Evolutionary conservation across 371 early-diverging fungal species (phyloP).

Genomic region (Haplosporangium sp.): DNA sequence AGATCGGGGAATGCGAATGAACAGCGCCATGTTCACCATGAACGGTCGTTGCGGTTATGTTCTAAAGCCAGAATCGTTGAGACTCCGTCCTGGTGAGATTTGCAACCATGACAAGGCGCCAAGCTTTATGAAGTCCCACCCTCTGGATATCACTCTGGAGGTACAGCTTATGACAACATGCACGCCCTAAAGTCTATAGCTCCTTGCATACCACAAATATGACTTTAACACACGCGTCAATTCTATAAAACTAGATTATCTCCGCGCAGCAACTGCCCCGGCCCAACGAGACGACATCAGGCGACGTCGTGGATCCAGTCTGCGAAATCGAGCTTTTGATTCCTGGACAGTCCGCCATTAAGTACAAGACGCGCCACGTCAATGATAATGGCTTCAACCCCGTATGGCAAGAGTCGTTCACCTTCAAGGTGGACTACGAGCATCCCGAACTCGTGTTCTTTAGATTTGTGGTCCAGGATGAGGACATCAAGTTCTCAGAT

Average conservation of each 20-base stretch:
- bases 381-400: constrained; percentile 70
- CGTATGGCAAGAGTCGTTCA: constrained; percentile 66
- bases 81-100: constrained; percentile 27
- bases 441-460: constrained; percentile 66
- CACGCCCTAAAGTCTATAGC: not conserved
- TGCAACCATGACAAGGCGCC: constrained; percentile 50
- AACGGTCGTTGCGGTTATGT: constrained; percentile 81
- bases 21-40: constrained; percentile 77
- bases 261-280: constrained; percentile 73
- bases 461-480: constrained; percentile 62
- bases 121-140: constrained; percentile 25
- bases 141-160: constrained; percentile 36
- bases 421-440: constrained; percentile 58
- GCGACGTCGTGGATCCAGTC: constrained; percentile 69
- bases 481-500: constrained; percentile 62
- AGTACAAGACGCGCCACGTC: constrained; percentile 56
- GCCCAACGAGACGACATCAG: constrained; percentile 60
- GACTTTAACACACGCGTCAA: not conserved
- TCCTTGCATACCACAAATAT: too few relatives aligned
- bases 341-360: constrained; percentile 38
- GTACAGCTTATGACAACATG: constrained; percentile 4
- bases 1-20: constrained; percentile 79
- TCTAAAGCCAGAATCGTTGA: constrained; percentile 71
- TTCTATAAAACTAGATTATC: constrained; percentile 57
- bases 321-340: constrained; percentile 66